Conservation (phyloP, 2,329 filamentous ascomycete genomes). For the Fusarium sp. region DNA sequence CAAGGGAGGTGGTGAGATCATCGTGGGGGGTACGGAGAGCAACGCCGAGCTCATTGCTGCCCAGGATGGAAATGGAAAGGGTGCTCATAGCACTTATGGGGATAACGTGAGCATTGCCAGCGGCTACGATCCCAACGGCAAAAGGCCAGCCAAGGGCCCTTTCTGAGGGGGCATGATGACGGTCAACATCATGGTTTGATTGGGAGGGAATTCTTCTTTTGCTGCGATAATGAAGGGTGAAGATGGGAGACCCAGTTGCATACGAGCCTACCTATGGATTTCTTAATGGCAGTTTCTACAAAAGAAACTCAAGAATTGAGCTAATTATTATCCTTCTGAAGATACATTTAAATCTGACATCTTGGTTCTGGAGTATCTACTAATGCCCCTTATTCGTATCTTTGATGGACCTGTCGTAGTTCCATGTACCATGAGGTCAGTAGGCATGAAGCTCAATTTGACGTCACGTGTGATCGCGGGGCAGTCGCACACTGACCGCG, state of each 20-base stretch:
- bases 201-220: neutral
- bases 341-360: neutral
- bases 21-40: conserved; percentile 75
- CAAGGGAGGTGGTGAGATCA: conserved; percentile 77
- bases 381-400: neutral
- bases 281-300: neutral
- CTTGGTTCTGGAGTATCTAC: neutral
- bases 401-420: neutral
- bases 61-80: conserved; percentile 39
- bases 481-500: conserved; percentile 33
- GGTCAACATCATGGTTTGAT: conserved; percentile 11
- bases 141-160: conserved; percentile 46
- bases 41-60: conserved; percentile 38
- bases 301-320: neutral
- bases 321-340: conserved; percentile 1
- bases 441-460: neutral
- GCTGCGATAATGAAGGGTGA: conserved; percentile 4
- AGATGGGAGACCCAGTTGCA: neutral
- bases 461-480: conserved; percentile 38
- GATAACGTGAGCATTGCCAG: conserved; percentile 46
- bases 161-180: conserved; percentile 28
- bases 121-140: conserved; percentile 47
- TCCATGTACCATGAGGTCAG: neutral
- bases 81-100: conserved; percentile 42
- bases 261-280: neutral